These are phyloP conservation scores for Pseudopithomyces chartarum DNA, from an alignment of 2,329 filamentous ascomycete species.

Conservation along the genomic window DNA sequence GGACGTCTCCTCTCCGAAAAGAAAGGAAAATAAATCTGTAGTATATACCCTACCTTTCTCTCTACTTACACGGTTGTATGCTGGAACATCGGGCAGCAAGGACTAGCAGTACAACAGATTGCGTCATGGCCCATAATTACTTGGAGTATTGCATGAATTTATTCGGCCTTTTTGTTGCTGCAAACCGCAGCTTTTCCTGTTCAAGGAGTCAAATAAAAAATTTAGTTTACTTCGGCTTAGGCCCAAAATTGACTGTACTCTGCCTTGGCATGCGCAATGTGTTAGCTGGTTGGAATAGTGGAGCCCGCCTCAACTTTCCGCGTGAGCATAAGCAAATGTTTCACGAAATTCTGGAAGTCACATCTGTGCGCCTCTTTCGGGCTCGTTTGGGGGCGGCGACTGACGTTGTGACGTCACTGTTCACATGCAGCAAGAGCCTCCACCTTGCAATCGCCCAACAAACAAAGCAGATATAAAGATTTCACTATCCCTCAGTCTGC, in stretches of 20 bases:
- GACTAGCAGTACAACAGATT: neutral
- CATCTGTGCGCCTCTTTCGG: slow-evolving; percentile 1
- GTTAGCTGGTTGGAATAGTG: no score
- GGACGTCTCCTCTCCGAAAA: neutral
- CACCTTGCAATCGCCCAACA: slow-evolving; percentile 2
- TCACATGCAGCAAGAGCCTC: neutral
- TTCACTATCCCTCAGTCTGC: neutral
- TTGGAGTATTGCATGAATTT: neutral
- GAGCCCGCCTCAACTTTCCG: no score
- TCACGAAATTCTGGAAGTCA: neutral
- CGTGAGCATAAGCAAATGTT: no score
- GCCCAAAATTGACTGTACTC: no score
- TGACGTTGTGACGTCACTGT: slow-evolving; percentile 12
- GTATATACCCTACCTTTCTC: neutral
- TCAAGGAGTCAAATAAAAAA: no score
- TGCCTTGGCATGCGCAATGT: no score
- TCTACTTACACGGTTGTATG: neutral
- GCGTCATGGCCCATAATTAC: slow-evolving; percentile 12
- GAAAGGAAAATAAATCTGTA: neutral
- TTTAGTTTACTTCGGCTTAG: no score
- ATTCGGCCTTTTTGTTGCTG: no score
- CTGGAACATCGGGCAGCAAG: neutral
- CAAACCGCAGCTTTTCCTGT: no score
- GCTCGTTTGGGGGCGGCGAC: neutral
- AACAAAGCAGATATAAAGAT: slow-evolving; percentile 12